A percentile compares a stretch with the other conserved stretches of the same genome.
Conservation (phyloP, 495 filamentous ascomycete genomes). For the Penicillium daleae region DNA sequence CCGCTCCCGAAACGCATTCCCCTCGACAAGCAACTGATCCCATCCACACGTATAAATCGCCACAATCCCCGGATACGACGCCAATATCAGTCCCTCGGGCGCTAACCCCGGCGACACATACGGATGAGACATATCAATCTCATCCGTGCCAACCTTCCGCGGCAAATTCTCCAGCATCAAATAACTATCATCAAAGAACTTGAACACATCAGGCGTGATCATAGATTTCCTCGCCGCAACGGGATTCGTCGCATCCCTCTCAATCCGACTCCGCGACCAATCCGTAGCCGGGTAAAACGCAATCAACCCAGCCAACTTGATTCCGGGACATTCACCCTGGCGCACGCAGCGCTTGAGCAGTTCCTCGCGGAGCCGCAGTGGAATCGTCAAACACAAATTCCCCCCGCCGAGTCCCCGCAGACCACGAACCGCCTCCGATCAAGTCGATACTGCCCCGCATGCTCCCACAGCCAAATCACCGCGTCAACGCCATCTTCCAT, state of each 20-base stretch:
- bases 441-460: constrained; percentile 52
- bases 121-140: constrained; percentile 28
- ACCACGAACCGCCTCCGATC: constrained; percentile 61
- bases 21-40: constrained; percentile 33
- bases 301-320: constrained; percentile 49
- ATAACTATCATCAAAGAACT: constrained; percentile 30
- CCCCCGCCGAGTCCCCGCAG: constrained; percentile 77
- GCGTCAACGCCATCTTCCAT: constrained; percentile 70
- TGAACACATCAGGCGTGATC: constrained; percentile 15
- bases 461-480: constrained; percentile 50
- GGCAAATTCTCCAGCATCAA: constrained; percentile 18
- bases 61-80: constrained; percentile 22
- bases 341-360: constrained; percentile 18
- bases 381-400: constrained; percentile 73
- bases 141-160: constrained; percentile 1
- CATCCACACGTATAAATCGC: constrained; percentile 33
- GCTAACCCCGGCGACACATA: constrained; percentile 29
- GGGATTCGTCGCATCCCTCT: constrained; percentile 33
- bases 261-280: constrained; percentile 66
- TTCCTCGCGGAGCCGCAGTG: constrained; percentile 56
- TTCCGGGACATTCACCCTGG: constrained; percentile 22
- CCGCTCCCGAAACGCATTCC: constrained; percentile 27
- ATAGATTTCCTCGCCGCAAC: constrained; percentile 18
- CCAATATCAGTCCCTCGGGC: constrained; percentile 11
- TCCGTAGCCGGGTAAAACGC: constrained; percentile 77